Conservation (phyloP, 139 green algal genomes). For the Micromonas commoda region DNA sequence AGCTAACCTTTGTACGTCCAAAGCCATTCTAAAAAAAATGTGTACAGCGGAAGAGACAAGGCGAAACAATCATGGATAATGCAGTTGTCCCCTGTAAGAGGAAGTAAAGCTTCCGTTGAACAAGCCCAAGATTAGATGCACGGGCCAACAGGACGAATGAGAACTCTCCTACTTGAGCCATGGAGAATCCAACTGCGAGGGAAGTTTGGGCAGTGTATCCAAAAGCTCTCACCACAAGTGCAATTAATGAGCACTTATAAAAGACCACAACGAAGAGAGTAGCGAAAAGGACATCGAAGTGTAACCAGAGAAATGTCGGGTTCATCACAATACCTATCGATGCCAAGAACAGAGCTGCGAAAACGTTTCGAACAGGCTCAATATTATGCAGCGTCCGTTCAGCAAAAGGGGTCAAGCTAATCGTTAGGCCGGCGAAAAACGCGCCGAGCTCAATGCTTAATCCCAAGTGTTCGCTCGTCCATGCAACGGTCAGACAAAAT, state of each 20-base stretch:
- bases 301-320: slow-evolving; percentile 74
- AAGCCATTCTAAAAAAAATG: too few species aligned
- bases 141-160: slow-evolving; percentile 87
- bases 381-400: slow-evolving; percentile 53
- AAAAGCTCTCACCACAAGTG: slow-evolving; percentile 68
- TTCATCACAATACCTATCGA: slow-evolving; percentile 87
- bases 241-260: slow-evolving; percentile 70
- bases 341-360: slow-evolving; percentile 87
- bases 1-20: too few species aligned
- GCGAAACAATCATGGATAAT: slow-evolving; percentile 84
- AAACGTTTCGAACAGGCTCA: slow-evolving; percentile 63
- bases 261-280: slow-evolving; percentile 54
- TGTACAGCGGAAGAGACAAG: slow-evolving; percentile 50
- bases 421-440: slow-evolving; percentile 80
- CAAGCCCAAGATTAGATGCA: slow-evolving; percentile 63
- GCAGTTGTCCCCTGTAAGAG: slow-evolving; percentile 85
- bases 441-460: slow-evolving; percentile 83
- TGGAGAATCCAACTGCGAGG: slow-evolving; percentile 66
- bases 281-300: slow-evolving; percentile 55
- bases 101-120: slow-evolving; percentile 76
- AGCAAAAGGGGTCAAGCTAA: slow-evolving; percentile 41
- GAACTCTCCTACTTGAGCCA: slow-evolving; percentile 92
- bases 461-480: slow-evolving; percentile 37
- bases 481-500: slow-evolving; percentile 65
- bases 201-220: slow-evolving; percentile 45